Evolutionary conservation across 495 filamentous ascomycete species (phyloP), one percentile per base, ranked within the genome.

Genomic region (Podospora tetraspora): DNA sequence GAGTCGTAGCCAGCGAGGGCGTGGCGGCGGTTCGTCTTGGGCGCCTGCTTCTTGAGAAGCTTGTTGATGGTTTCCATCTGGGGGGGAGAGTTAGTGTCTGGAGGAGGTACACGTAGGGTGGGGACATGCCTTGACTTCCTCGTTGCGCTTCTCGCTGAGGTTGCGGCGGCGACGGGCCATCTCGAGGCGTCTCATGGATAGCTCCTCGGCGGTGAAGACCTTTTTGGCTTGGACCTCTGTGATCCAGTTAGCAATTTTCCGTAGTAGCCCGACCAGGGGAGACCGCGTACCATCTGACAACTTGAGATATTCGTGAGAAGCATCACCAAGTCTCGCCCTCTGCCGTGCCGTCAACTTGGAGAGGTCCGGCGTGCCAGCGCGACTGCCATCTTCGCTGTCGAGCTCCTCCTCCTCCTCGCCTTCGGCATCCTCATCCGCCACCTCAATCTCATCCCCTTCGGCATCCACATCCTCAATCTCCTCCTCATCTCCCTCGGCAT

Each of bases 11-110:
- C 83, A 2, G 69, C 72, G 5, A 75, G 73, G 56, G 72, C 76
- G 69, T 68, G 75, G 66, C 81, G 84, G 84, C 89, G 70, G 84
- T 89, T 86, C 56, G 80, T 83, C 79, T 97, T 98, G 23, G 94
- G 94, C 5, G 93, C 91, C 80, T 97, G 96, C 74, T 97, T 97
- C 78, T 93, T 93, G 63, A 98, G 88, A 29, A 99, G 88, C 64
- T 94, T 92, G 79, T 98, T 97, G 84, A 99, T 97, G 16, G 95
- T 99, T 77, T 97, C 94, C 90, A 97, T 96, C 94, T 93, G 66
- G 0, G 63, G 34, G 2, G 12, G 11, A 22, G 6, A 13, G 68
- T 75, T 69, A 70, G 62, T 25, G 29, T 16, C 12, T 21, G 52
- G 30, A 61, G 21, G 8, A 8, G 16, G 8, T 61, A 10, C 9